These are phyloP conservation scores for Anethum foeniculum DNA, from an alignment of 140 eudicot species.

Conservation along the genomic window DNA sequence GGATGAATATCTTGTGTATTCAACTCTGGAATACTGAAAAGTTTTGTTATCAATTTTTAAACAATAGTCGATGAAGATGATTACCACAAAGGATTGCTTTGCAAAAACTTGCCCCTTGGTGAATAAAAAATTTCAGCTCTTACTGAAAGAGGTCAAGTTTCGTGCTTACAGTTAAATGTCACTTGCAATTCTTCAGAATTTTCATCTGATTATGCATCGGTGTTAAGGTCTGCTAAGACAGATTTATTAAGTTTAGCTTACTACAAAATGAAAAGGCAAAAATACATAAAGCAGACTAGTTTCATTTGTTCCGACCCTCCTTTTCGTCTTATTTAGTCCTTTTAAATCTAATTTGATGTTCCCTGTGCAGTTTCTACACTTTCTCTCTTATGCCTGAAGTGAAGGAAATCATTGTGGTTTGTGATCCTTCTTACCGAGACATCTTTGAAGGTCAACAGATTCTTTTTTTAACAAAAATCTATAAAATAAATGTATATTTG, in stretches of 20 bases:
- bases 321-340: conserved; percentile 8
- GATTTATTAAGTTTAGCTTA: not conserved
- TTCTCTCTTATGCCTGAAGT: conserved; percentile 80
- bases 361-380: conserved; percentile 74
- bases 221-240: not conserved
- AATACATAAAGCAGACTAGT: not conserved
- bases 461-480: not conserved
- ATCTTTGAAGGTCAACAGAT: conserved; percentile 71
- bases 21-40: not conserved
- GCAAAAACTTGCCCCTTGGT: not conserved
- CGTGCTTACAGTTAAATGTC: not conserved
- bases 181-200: not conserved
- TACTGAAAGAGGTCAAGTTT: not conserved
- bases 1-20: not conserved
- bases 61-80: not conserved
- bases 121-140: not conserved
- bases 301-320: not conserved
- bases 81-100: not conserved
- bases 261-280: not conserved
- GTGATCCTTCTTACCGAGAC: conserved; percentile 93
- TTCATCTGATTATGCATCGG: not conserved
- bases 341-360: conserved; percentile 18
- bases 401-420: conserved; percentile 90
- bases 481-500: not conserved
- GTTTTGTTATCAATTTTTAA: not conserved